Evolutionary conservation across 345 rosid genomes (phyloP).

Genomic region (Populus alba): DNA sequence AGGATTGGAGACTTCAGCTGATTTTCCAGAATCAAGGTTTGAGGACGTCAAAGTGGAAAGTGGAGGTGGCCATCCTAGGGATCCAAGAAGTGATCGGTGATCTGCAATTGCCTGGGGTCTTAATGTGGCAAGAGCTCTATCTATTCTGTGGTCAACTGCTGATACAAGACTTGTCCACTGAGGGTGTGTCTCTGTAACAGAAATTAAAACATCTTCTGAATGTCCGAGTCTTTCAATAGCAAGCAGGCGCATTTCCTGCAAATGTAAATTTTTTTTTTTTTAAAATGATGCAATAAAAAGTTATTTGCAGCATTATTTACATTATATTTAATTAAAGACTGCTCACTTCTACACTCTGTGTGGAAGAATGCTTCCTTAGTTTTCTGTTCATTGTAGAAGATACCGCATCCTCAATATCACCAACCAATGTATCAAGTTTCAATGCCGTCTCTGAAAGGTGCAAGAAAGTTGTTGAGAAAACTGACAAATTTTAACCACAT

Average conservation of each 20-base stretch:
- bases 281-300: not conserved
- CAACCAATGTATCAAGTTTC: slow-evolving; percentile 75
- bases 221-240: slow-evolving; percentile 58
- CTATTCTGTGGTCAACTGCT: slow-evolving; percentile 90
- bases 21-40: slow-evolving; percentile 42
- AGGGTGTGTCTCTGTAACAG: slow-evolving; percentile 60
- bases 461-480: slow-evolving; percentile 21
- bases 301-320: slow-evolving; percentile 2
- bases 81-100: slow-evolving; percentile 69
- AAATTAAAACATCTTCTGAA: slow-evolving; percentile 64
- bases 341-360: slow-evolving; percentile 63
- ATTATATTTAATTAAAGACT: slow-evolving; percentile 2
- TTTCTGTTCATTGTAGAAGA: slow-evolving; percentile 64
- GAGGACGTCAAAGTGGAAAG: slow-evolving; percentile 60
- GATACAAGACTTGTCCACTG: slow-evolving; percentile 73
- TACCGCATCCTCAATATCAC: slow-evolving; percentile 91
- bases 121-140: slow-evolving; percentile 78
- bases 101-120: slow-evolving; percentile 94
- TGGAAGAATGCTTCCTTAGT: slow-evolving; percentile 42
- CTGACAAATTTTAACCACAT: not conserved
- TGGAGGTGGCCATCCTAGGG: slow-evolving; percentile 93
- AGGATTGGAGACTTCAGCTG: slow-evolving; percentile 54
- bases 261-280: too few species aligned
- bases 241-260: slow-evolving; percentile 55
- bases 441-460: slow-evolving; percentile 74